Conservation (phyloP, 345 rosid species). For the Stellera chamaejasme region DNA sequence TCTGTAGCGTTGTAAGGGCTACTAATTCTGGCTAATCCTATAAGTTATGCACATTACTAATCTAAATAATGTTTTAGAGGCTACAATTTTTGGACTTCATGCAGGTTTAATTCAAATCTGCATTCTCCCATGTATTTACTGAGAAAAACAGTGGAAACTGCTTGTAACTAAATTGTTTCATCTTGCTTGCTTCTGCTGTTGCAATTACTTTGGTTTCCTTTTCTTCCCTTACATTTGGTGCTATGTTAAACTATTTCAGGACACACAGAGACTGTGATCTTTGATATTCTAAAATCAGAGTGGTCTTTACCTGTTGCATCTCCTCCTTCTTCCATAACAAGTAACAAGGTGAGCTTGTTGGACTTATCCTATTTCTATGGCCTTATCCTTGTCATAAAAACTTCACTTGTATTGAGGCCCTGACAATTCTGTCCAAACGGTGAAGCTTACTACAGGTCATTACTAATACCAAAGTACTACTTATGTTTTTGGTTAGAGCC, state of each 20-base stretch:
- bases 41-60: no score
- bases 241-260: constrained; percentile 33
- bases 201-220: neutral
- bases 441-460: no score
- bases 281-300: constrained; percentile 62
- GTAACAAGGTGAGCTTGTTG: constrained; percentile 50
- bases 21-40: no score
- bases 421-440: no score
- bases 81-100: no score
- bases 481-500: no score
- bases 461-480: no score
- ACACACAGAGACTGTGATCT: constrained; percentile 78
- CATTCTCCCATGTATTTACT: no score
- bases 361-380: neutral
- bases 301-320: constrained; percentile 81
- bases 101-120: no score
- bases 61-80: no score
- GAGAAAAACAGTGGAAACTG: no score
- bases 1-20: no score
- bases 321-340: constrained; percentile 59
- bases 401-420: neutral
- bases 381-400: neutral
- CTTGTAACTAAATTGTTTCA: neutral
- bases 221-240: constrained; percentile 4
- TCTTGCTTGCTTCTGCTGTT: neutral